These are phyloP conservation scores for Lophium mytilinum DNA, from an alignment of 495 filamentous ascomycete species.

Conservation along the genomic window DNA sequence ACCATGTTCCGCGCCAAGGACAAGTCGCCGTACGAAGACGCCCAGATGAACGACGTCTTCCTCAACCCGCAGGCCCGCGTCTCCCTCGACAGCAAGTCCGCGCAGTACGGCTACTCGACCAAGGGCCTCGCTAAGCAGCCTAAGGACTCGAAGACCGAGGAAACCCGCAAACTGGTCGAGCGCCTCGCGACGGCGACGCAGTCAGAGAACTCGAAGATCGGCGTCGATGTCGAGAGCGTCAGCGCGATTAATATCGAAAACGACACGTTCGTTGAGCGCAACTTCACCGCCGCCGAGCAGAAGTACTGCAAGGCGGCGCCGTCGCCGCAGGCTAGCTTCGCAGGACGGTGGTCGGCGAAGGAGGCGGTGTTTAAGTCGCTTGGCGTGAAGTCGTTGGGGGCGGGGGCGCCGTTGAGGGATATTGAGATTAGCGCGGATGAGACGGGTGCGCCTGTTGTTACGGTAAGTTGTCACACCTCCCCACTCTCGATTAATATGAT, in stretches of 20 bases:
- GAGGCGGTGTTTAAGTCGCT: slow-evolving; percentile 98
- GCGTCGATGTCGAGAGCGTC: slow-evolving; percentile 86
- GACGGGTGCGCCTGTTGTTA: slow-evolving; percentile 73
- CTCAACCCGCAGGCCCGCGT: slow-evolving; percentile 94
- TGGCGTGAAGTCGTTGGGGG: slow-evolving; percentile 79
- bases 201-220: slow-evolving; percentile 69
- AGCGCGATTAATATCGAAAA: slow-evolving; percentile 82
- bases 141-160: slow-evolving; percentile 18
- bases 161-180: slow-evolving; percentile 71
- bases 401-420: slow-evolving; percentile 81
- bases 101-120: slow-evolving; percentile 62
- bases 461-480: slow-evolving; percentile 51
- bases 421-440: slow-evolving; percentile 83
- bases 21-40: slow-evolving; percentile 79
- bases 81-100: slow-evolving; percentile 70
- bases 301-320: slow-evolving; percentile 75
- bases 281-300: slow-evolving; percentile 79
- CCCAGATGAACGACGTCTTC: slow-evolving; percentile 78
- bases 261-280: slow-evolving; percentile 87
- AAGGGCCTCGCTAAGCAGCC: slow-evolving; percentile 13
- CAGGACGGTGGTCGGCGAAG: slow-evolving; percentile 92
- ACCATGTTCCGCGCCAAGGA: slow-evolving; percentile 93
- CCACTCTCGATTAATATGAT: background rate
- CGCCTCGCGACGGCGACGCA: slow-evolving; percentile 65
- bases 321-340: slow-evolving; percentile 73